Base-by-base conservation (phyloP, 1,284 basidiomycete species). In the Ustilago bromivora region DNA sequence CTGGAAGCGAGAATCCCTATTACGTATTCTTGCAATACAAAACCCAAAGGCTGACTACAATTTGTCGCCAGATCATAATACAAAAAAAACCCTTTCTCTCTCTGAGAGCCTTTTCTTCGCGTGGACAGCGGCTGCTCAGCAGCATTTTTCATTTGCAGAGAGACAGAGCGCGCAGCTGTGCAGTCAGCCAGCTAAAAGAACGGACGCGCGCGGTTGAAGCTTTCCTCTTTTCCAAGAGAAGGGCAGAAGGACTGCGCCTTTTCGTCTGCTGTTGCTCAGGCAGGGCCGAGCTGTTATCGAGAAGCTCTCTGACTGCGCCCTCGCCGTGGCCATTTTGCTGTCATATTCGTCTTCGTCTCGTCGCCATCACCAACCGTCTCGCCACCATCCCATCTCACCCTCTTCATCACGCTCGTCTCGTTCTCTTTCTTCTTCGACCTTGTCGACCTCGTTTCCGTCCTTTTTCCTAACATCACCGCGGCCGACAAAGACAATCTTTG, bases 351-450 rank as follows among this genome's bases (percentile, higher is more conserved):
- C 12, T 3, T 43, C 35, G 15, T 56, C 67, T 57, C 58, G 56
- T 59, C 70, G 60, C 46, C 69, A 63, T 43, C 40, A 12, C 40
- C 32, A 52, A 56, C 52, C 57, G 35, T 38, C 56, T 71, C 56
- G 46, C 60, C 70, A 63, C 64, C 70, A 63, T 38, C 64, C 38
- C n/a, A 28, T 47, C 28, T 32, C 47, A 47, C 49, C 61, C 47
- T 55, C 54, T 35, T 54, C 57, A 41, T 58, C 61, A 60, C 36
- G 40, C 35, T 51, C 23, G 15, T 36, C 57, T 35, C 54, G 31
- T 46, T 41, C 12, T 32, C 54, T 36, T 46, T 32, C 17, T 40
- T 23, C 57, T 12, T 61, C 56, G n/a, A 52, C 43, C 17, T 38
- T 46, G n/a, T 56, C 31, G 40, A 38, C 56, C 34, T 51, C 31